Base-by-base conservation (phyloP, 768 basidiomycete genomes). In the Mycena amicta region DNA sequence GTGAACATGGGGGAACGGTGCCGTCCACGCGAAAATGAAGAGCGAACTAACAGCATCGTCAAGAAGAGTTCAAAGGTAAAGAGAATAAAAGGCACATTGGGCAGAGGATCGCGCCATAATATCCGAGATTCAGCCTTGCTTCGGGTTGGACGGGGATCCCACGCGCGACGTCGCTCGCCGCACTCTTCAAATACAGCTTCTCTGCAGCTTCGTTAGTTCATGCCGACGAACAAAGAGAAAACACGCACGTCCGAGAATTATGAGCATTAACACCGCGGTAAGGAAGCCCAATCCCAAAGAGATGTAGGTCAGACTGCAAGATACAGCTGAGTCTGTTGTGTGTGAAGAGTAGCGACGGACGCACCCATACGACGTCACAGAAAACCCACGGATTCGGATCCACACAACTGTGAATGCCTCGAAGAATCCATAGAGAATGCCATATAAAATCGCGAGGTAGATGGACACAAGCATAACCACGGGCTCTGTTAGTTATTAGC, bases 271-370 rank as follows among this genome's bases (percentile, higher is more conserved):
- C 18, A 50, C 57, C 1, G 62, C 58, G 5, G 27, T 11, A 16
- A 64, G 20, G 30, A 64, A 64, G 11, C 62, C 62, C 6, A 64
- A 53, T 8, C 59, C 62, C 2, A 64, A 55, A 1, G 59, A 52
- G 47, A 64, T 64, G 26, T 60, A 64, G 2, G 62, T 64, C 33
- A 64, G n/a, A n/a, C n/a, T n/a, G n/a, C n/a, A n/a, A n/a, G n/a
- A n/a, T n/a, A n/a, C n/a, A n/a, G n/a, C n/a, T n/a, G n/a, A n/a
- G n/a, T n/a, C n/a, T n/a, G n/a, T n/a, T n/a, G n/a, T n/a, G n/a
- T n/a, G n/a, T n/a, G n/a, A n/a, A n/a, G n/a, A n/a, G n/a, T n/a
- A n/a, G n/a, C n/a, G n/a, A n/a, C n/a, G n/a, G n/a, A n/a, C n/a
- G n/a, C n/a, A 39, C 0, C 62, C 62, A 43, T 57, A 60, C 18